Percentiles rank a stretch among this genome's conserved stretches.
phyloP scores from a whole-genome alignment of 148 eudicot genomes.

The Vaccinium macrocarpon region DNA sequence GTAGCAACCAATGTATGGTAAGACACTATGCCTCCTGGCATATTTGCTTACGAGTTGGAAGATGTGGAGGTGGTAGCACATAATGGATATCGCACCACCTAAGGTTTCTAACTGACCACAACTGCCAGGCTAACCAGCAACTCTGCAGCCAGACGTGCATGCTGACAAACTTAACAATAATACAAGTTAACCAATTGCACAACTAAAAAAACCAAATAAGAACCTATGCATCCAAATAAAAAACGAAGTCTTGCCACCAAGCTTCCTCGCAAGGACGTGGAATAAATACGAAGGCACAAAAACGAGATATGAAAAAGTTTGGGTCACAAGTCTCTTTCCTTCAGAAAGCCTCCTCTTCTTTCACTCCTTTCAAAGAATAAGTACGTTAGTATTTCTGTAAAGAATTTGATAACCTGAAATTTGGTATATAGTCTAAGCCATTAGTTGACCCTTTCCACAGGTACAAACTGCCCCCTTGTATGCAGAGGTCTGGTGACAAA shows the following conservation, averaged over 20 bases:
- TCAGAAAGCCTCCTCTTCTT: background rate
- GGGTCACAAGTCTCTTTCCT: background rate
- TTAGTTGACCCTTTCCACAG: background rate
- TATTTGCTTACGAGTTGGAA: background rate
- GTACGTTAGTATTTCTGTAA: background rate
- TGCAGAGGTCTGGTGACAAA: background rate
- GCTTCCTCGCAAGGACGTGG: background rate
- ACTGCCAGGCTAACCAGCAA: background rate
- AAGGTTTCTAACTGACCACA: background rate
- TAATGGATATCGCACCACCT: conserved; percentile 7
- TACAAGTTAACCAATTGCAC: background rate
- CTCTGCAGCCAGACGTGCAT: background rate
- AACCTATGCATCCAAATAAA: background rate
- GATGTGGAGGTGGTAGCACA: background rate
- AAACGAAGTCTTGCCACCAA: background rate
- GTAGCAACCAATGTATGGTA: background rate
- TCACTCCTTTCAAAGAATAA: background rate
- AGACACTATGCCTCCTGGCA: background rate
- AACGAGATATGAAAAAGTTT: background rate
- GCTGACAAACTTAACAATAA: background rate
- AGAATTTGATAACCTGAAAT: background rate
- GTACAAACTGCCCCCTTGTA: background rate
- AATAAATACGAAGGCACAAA: background rate
- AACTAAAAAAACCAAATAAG: background rate
- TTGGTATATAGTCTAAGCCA: background rate